Evolutionary conservation across 371 early-diverging fungal species (phyloP).

Genomic region (Chytridiales sp.): DNA sequence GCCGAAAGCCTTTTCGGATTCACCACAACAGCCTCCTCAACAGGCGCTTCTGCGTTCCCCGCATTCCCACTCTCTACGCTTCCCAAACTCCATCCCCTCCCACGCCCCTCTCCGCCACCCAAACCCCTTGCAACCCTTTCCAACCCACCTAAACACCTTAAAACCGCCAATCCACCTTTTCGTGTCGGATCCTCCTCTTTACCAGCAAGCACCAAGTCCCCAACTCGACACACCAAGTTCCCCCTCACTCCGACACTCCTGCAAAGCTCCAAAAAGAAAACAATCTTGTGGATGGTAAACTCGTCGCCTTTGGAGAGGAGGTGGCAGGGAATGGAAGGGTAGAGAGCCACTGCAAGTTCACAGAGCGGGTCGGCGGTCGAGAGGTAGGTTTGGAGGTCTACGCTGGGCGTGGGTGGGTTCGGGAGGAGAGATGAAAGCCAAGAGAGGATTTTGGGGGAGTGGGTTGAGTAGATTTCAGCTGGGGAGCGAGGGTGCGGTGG

Average conservation of each 20-base stretch:
- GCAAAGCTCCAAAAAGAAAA: conserved; percentile 52
- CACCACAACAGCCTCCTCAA: neutral
- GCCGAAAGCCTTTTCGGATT: neutral
- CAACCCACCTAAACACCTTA: conserved; percentile 40
- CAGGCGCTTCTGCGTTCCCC: neutral
- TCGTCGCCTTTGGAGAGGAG: conserved; percentile 44
- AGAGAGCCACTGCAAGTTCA: conserved; percentile 38
- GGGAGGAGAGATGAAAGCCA: conserved; percentile 31
- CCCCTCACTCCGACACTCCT: conserved; percentile 47
- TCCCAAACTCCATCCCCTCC: conserved; percentile 33
- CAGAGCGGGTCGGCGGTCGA: conserved; percentile 45
- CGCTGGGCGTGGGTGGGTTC: conserved; percentile 4
- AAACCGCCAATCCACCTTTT: conserved; percentile 36
- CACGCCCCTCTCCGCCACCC: conserved; percentile 46
- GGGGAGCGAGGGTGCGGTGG: conserved; percentile 25
- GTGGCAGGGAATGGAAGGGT: conserved; percentile 44
- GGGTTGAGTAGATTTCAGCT: conserved; percentile 38
- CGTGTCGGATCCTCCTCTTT: conserved; percentile 35
- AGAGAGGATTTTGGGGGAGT: conserved; percentile 37
- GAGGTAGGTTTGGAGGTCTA: conserved; percentile 39
- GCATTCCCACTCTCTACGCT: conserved; percentile 3
- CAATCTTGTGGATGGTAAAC: conserved; percentile 50
- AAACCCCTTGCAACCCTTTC: conserved; percentile 44
- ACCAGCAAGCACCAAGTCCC: conserved; percentile 33
- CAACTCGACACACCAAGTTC: conserved; percentile 37